Conservation (phyloP, 139 green algal species). For the Coccomyxa sp. region DNA sequence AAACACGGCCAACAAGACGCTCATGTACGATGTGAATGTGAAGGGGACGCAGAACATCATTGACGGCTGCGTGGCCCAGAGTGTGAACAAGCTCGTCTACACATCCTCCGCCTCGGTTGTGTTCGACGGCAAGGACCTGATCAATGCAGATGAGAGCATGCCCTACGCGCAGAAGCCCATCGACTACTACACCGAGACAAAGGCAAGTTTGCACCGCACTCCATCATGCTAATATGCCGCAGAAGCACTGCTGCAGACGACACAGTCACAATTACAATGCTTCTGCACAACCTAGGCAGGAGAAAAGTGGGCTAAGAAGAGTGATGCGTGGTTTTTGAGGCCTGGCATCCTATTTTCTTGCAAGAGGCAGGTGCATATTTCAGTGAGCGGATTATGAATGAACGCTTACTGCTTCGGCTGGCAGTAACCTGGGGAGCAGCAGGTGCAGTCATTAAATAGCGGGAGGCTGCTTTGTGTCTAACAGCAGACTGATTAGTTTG, state of each 20-base stretch:
- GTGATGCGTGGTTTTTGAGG: not conserved
- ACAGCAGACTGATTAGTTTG: no score
- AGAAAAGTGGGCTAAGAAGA: not conserved
- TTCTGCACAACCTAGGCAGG: not conserved
- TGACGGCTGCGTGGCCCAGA: conserved; percentile 7
- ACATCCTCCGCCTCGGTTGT: conserved; percentile 81
- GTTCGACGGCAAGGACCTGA: conserved; percentile 75
- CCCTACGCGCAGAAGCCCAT: conserved; percentile 68
- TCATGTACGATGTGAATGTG: conserved; percentile 87
- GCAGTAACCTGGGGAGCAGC: no score
- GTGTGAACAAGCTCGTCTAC: conserved; percentile 54
- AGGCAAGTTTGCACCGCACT: conserved; percentile 23
- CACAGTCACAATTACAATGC: not conserved
- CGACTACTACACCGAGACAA: conserved; percentile 88
- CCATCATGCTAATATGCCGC: not conserved
- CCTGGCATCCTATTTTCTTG: no score
- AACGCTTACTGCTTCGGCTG: no score
- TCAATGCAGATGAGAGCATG: conserved; percentile 55
- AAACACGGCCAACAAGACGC: conserved; percentile 65
- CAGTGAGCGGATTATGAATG: no score
- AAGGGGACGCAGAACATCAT: conserved; percentile 76
- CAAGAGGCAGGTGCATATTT: no score
- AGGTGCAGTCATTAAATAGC: no score
- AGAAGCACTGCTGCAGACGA: not conserved
- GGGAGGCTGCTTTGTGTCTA: no score